Base-by-base conservation (phyloP, 2,329 filamentous ascomycete species). In the Nigrospora oryzae region DNA sequence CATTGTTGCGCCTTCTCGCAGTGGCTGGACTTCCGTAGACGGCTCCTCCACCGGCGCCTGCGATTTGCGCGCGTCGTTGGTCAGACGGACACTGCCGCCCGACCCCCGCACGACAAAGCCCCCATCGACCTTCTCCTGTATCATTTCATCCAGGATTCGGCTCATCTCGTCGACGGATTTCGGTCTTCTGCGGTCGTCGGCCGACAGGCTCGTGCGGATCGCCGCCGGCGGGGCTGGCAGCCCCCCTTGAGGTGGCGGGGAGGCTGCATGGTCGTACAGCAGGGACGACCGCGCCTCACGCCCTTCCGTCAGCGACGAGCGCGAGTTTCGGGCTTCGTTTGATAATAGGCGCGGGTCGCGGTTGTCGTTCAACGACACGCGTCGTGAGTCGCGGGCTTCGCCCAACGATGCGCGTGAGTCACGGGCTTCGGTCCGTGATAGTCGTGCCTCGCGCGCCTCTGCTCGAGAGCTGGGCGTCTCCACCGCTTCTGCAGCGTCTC, bases 131-230 rank as follows among this genome's bases (percentile, higher is more conserved):
- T 86, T 81, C 58, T 91, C 86, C 59, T 90, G 86, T 48, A 96
- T 93, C 91, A 97, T 96, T 66, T 95, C 89, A 57, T 97, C 91
- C 23, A 96, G 76, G 69, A 96, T 89, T 56, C 83, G 81, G 53
- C 87, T 95, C 82, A 96, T 90, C 64, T 95, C 90, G 55, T 95
- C 89, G 32, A 93, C 85, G 53, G 86, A 88, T 68, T 77, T 81
- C 12, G 72, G 71, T 41, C 77, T 74, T 51, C 73, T 76, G 43
- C 74, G 75, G 51, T 73, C 75, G 43, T 74, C 74, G 40, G 53
- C 62, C 54, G 53, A 62, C 14, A 48, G 40, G 11, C 62, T 59
- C 47, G 63, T 63, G 17, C 40, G 38, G 36, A 19, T 43, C 3
- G 53, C 40, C 13, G 51, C 44, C 1, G 60, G 59, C 7, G 60